Percentiles rank a stretch among this genome's conserved stretches.
Conservation (phyloP, 495 filamentous ascomycete species). For the Zalerion maritima region DNA sequence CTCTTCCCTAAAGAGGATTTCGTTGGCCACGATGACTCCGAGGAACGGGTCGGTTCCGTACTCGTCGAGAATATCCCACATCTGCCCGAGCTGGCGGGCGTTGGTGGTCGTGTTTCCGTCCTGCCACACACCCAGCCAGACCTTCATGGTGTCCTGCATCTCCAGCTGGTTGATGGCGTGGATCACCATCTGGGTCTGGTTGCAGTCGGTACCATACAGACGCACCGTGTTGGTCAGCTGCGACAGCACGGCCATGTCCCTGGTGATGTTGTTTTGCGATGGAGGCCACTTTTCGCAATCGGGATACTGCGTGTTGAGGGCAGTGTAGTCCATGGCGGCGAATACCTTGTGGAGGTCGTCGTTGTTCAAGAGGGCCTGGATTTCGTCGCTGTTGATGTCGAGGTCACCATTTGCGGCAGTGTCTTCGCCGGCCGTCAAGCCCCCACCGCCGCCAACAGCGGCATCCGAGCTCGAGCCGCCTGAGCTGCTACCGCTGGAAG, state of each 20-base stretch:
- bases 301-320: constrained; percentile 80
- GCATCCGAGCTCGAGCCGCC: constrained; percentile 7
- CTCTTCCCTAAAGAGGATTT: constrained; percentile 72
- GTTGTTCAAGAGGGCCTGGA: constrained; percentile 71
- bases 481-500: constrained; percentile 3
- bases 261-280: constrained; percentile 85
- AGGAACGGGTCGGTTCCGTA: constrained; percentile 55
- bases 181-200: constrained; percentile 90
- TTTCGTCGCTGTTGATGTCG: constrained; percentile 58
- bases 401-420: constrained; percentile 49
- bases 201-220: constrained; percentile 94
- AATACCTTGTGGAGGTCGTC: constrained; percentile 77
- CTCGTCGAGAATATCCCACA: constrained; percentile 64
- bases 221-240: constrained; percentile 83
- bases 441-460: constrained; percentile 7
- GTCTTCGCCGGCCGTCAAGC: constrained; percentile 27
- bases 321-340: constrained; percentile 93
- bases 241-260: constrained; percentile 79
- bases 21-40: constrained; percentile 86
- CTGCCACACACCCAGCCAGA: constrained; percentile 95
- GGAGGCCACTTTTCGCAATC: constrained; percentile 66
- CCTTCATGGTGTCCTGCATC: constrained; percentile 58
- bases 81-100: constrained; percentile 59
- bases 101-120: constrained; percentile 76
- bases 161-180: constrained; percentile 63